phyloP scores from a whole-genome alignment of 352 stramenopile genomes.

The Globisporangium mamillatum region DNA sequence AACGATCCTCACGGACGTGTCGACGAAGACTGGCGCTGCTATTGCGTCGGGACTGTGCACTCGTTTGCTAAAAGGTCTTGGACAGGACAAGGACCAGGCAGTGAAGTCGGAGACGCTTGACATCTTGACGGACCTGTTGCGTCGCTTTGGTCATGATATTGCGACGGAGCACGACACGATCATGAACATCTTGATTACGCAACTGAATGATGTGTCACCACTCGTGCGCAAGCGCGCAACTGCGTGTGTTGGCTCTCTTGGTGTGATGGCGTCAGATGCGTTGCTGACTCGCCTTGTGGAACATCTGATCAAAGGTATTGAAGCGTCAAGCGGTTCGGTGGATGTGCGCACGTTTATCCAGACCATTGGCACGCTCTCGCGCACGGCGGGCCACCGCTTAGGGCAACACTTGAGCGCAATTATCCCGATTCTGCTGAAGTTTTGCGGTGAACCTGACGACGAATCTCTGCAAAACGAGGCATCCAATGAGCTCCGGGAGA shows the following conservation, averaged over 20 bases:
- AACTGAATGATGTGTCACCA: conserved; percentile 78
- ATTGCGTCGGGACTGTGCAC: conserved; percentile 75
- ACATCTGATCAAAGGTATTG: conserved; percentile 90
- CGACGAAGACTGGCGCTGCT: conserved; percentile 84
- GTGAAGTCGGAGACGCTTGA: conserved; percentile 96
- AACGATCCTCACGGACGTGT: conserved; percentile 94
- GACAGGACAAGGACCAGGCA: conserved; percentile 65
- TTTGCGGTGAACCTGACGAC: conserved; percentile 92
- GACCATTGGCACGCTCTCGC: conserved; percentile 96
- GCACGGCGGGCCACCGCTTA: conserved; percentile 95
- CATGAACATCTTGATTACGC: conserved; percentile 84
- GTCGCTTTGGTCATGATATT: conserved; percentile 93
- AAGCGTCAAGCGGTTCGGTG: conserved; percentile 54
- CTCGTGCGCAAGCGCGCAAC: conserved; percentile 96
- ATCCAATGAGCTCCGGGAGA: conserved; percentile 96
- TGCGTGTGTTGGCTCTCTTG: conserved; percentile 93
- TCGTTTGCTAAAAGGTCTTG: conserved; percentile 61
- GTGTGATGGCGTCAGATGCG: conserved; percentile 93
- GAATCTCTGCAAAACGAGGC: conserved; percentile 92
- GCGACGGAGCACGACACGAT: conserved; percentile 86
- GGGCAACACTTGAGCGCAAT: conserved; percentile 94
- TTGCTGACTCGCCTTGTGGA: conserved; percentile 93
- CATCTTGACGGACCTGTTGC: conserved; percentile 96
- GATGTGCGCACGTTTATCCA: conserved; percentile 94
- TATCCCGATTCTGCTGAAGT: conserved; percentile 95